These are phyloP conservation scores for Penicillium ochrochloron DNA, from an alignment of 495 filamentous ascomycete genomes.

Conservation along the genomic window DNA sequence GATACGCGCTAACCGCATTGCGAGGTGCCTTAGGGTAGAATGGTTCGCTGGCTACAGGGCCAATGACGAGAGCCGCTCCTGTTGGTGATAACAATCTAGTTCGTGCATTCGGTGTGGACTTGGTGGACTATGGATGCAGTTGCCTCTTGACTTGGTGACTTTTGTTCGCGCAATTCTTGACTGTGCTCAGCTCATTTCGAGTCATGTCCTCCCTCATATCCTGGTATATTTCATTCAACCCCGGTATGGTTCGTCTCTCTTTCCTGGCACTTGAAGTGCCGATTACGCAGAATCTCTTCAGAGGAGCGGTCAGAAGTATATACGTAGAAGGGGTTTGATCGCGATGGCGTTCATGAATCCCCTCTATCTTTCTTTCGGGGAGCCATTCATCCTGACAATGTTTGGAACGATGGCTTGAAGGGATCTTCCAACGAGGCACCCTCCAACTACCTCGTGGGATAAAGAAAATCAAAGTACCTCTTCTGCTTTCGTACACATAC, in stretches of 20 bases:
- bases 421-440: not conserved
- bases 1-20: conserved; percentile 20
- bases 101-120: conserved; percentile 4
- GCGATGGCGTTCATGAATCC: conserved; percentile 4
- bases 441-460: not conserved
- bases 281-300: not conserved
- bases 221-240: conserved; percentile 7
- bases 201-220: not conserved
- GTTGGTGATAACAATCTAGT: conserved; percentile 5
- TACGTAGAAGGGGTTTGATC: conserved; percentile 11
- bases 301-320: conserved; percentile 12
- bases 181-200: not conserved
- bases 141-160: not conserved
- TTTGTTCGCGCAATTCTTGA: not conserved
- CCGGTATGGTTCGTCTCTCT: conserved; percentile 1
- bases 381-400: not conserved
- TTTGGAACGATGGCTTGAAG: conserved; percentile 6
- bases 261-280: not conserved
- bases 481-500: not conserved
- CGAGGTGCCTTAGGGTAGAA: not conserved
- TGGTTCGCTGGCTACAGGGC: not conserved
- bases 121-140: not conserved
- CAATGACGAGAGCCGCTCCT: conserved; percentile 10
- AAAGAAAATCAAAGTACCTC: not conserved
- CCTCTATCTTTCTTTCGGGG: not conserved